Percentiles rank a stretch among this genome's conserved stretches.
Evolutionary conservation across 106 monocot species (phyloP).

Genomic region (Apostasia ramifera): DNA sequence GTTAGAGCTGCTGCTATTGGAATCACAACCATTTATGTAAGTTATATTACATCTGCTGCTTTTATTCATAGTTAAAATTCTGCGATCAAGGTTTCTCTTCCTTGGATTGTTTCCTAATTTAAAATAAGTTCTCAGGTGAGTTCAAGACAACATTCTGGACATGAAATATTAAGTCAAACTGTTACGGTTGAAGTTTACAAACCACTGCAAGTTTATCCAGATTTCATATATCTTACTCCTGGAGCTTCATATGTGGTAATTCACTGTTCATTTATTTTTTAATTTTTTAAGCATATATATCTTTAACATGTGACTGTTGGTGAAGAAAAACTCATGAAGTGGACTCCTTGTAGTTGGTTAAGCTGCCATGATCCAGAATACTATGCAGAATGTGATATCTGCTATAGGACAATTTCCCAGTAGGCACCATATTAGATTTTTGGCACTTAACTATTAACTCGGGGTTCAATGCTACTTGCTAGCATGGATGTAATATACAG

Average conservation of each 20-base stretch:
- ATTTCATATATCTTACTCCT: slow-evolving; percentile 75
- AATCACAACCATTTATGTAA: slow-evolving; percentile 71
- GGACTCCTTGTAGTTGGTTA: too few relatives aligned
- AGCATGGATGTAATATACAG: too few relatives aligned
- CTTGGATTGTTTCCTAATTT: slow-evolving; percentile 2
- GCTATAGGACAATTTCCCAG: too few relatives aligned
- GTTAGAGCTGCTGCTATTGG: slow-evolving; percentile 66
- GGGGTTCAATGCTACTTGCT: too few relatives aligned
- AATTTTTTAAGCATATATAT: neutral
- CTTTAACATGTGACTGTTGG: neutral
- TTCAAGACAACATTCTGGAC: slow-evolving; percentile 42
- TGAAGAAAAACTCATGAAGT: too few relatives aligned
- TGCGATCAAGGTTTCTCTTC: neutral
- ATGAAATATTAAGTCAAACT: slow-evolving; percentile 56
- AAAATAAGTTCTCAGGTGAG: slow-evolving; percentile 51
- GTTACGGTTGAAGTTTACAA: slow-evolving; percentile 86
- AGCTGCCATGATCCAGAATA: neutral
- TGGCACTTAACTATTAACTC: too few relatives aligned
- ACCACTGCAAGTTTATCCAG: slow-evolving; percentile 57
- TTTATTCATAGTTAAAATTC: neutral
- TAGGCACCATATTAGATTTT: too few relatives aligned
- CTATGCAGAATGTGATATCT: too few relatives aligned
- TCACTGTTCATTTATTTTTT: neutral
- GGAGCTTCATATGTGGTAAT: slow-evolving; percentile 87
- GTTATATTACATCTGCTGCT: slow-evolving; percentile 13